Conservation (phyloP, 768 basidiomycete genomes). For the Asterophora lycoperdoides region DNA sequence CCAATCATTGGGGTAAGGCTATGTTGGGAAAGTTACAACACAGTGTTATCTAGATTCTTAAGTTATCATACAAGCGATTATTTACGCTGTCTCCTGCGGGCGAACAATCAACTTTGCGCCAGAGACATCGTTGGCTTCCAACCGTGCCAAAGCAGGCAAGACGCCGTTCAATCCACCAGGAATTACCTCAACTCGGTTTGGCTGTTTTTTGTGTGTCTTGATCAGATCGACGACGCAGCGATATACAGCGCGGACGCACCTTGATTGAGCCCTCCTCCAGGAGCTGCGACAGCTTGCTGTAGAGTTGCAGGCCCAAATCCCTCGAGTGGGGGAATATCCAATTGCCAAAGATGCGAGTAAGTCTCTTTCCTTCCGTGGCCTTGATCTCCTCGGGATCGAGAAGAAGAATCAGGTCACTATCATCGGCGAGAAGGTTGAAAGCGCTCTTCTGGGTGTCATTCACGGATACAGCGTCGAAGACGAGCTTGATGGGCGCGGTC, state of each 20-base stretch:
- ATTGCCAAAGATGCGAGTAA: slow-evolving; percentile 2
- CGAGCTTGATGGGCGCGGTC: slow-evolving; percentile 13
- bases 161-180: slow-evolving; percentile 43
- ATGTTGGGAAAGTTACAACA: too few species aligned
- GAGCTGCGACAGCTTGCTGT: slow-evolving; percentile 9
- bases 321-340: slow-evolving; percentile 8
- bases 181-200: slow-evolving; percentile 40
- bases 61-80: too few species aligned
- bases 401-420: slow-evolving; percentile 27
- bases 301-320: slow-evolving; percentile 6
- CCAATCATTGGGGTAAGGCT: too few species aligned
- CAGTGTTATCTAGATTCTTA: too few species aligned
- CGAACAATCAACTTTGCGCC: slow-evolving; percentile 41
- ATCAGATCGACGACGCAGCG: neutral
- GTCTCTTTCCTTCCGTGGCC: slow-evolving; percentile 7
- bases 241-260: slow-evolving; percentile 9
- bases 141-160: slow-evolving; percentile 34
- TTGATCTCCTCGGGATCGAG: slow-evolving; percentile 18
- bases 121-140: slow-evolving; percentile 38
- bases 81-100: slow-evolving; percentile 21
- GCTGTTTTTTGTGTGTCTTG: slow-evolving; percentile 30
- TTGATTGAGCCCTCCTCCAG: slow-evolving; percentile 20
- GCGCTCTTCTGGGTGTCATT: slow-evolving; percentile 36
- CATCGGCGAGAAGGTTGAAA: slow-evolving; percentile 31
- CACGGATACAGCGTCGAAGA: slow-evolving; percentile 30